Evolutionary conservation across 2,329 filamentous ascomycete genomes (phyloP), one percentile per base, ranked within the genome.

Genomic region (Colletotrichum plurivorum): DNA sequence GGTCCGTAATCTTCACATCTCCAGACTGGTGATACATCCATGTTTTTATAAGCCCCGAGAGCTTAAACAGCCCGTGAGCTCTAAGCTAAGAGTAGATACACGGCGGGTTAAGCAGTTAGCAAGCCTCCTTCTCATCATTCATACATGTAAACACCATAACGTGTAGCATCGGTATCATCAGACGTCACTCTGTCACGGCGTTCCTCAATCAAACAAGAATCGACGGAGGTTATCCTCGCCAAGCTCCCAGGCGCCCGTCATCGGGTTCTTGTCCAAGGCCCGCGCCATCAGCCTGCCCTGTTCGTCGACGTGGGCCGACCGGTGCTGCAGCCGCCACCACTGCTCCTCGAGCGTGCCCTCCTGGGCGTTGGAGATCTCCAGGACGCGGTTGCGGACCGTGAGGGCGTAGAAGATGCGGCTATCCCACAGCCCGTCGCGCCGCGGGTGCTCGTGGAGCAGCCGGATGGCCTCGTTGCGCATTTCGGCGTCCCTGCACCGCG

Each of bases 351-450:
- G 20, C 6, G 43, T 69, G 1, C 74, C 74, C 55, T 75, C 73
- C 9, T 39, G 53, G 27, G 67, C 64, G 45, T 75, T 75, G 39
- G 70, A 72, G 2, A 41, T 20, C 69, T 76, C 75, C 18, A 74
- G 22, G 2, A 43, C 52, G 2, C 69, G 63, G 52, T 74, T 72
- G 16, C 62, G 52, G 2, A 69, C 57, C 31, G 51, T 71, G 49
- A 75, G 53, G 1, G 73, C 72, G 16, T 67, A 62, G 18, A 75
- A 61, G 13, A 71, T 63, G 16, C 73, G 71, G 27, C 67, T 75
- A 48, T 76, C 75, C 74, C 75, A 76, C 36, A 78, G 74, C 1
- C 74, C 74, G 66, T 78, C 76, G n/a, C 72, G 70, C n/a, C 74
- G 69, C 16, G 74, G 75, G 36, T 75, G 71, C 18, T 58, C 57